phyloP scores from a whole-genome alignment of 208 protist species.

The Trypanosoma conorhini region DNA sequence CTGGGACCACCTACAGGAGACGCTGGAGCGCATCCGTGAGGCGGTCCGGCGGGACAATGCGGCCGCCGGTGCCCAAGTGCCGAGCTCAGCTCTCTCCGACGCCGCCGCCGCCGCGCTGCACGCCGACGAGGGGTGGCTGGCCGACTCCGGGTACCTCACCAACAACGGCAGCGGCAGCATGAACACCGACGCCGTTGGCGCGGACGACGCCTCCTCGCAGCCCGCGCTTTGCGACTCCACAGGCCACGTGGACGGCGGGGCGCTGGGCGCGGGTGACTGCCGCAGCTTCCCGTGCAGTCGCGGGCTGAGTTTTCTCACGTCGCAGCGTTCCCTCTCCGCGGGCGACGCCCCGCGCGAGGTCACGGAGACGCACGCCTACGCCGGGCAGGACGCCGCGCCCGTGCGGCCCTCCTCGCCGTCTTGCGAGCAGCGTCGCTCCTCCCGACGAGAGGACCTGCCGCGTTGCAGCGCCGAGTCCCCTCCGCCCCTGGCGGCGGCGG shows the following conservation, averaged over 20 bases:
- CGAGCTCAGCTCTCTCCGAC: background rate
- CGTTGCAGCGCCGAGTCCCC: background rate
- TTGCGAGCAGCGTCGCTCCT: background rate
- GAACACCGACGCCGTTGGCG: background rate
- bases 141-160: background rate
- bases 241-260: background rate
- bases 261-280: background rate
- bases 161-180: background rate
- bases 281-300: background rate
- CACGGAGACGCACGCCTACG: background rate
- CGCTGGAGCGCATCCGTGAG: slow-evolving; percentile 21
- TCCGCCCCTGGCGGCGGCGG: background rate
- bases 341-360: background rate
- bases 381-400: background rate
- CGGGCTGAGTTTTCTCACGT: background rate
- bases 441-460: background rate
- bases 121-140: background rate
- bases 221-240: background rate
- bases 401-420: background rate
- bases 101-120: background rate
- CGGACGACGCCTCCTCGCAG: background rate
- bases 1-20: slow-evolving; percentile 15
- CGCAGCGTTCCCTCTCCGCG: background rate
- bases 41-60: slow-evolving; percentile 17
- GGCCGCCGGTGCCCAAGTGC: background rate